phyloP scores from a whole-genome alignment of 257 asterid species.

The Coffea canephora region DNA sequence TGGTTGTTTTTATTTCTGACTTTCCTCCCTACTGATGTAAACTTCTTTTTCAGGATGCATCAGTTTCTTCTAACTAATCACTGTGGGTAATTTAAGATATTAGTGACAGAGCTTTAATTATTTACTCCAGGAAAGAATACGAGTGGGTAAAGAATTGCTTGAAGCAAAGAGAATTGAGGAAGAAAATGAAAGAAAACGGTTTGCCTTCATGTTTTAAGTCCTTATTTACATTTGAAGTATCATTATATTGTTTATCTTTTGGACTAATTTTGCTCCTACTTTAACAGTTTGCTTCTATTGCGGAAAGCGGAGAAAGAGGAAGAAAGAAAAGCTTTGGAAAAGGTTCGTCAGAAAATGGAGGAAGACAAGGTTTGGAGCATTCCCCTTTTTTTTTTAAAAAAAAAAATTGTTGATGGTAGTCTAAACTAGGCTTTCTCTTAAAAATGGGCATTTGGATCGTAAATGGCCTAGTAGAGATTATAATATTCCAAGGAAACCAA shows the following conservation, averaged over 20 bases:
- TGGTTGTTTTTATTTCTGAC: neutral
- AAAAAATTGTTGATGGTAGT: neutral
- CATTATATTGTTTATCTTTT: conserved; percentile 15
- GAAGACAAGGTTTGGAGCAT: conserved; percentile 78
- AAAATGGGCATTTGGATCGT: neutral
- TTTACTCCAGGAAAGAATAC: conserved; percentile 80
- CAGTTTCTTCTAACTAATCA: neutral
- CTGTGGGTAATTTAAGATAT: conserved; percentile 9
- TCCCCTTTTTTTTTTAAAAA: neutral
- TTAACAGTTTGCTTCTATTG: conserved; percentile 68
- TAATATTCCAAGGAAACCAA: neutral
- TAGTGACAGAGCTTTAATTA: conserved; percentile 18
- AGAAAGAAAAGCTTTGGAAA: conserved; percentile 87
- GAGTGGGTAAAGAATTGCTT: conserved; percentile 79
- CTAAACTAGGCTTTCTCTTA: neutral
- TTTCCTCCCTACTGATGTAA: neutral
- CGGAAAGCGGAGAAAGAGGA: conserved; percentile 98
- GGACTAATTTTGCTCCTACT: conserved; percentile 19
- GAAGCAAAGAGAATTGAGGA: conserved; percentile 98
- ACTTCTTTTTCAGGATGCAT: neutral
- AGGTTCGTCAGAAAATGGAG: conserved; percentile 90
- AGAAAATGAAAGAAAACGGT: conserved; percentile 99
- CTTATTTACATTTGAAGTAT: conserved; percentile 5
- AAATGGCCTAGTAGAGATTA: neutral
- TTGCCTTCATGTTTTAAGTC: conserved; percentile 24